A percentile compares a stretch with the other conserved stretches of the same genome.
These are phyloP conservation scores for Pyrrhoderma lamaoense DNA, from an alignment of 1,284 basidiomycete genomes.

Conservation along the genomic window DNA sequence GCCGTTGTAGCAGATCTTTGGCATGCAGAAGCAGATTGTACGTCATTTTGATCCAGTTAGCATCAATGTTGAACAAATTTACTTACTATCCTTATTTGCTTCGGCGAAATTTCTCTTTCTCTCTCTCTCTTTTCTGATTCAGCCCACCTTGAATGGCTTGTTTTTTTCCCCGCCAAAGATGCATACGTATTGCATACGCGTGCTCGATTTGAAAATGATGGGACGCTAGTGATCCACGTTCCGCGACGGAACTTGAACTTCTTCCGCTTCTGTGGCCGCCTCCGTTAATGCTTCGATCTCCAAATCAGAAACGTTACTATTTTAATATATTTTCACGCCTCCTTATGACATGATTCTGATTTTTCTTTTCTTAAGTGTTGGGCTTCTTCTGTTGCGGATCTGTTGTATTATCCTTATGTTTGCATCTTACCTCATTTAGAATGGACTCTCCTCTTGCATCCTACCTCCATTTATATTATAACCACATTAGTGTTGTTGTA, in stretches of 20 bases:
- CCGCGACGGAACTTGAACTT: conserved; percentile 10
- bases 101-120: background rate
- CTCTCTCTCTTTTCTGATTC: conserved; percentile 1
- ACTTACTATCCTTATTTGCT: background rate
- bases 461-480: no score
- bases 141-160: conserved; percentile 26
- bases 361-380: no score
- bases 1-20: conserved; percentile 27
- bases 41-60: conserved; percentile 12
- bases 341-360: no score
- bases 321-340: no score
- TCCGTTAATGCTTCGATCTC: conserved; percentile 1
- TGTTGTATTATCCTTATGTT: no score
- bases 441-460: no score
- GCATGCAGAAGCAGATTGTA: conserved; percentile 26
- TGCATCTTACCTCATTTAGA: no score
- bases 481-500: no score
- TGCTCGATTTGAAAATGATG: conserved; percentile 22
- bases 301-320: background rate
- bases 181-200: conserved; percentile 25
- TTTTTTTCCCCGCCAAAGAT: conserved; percentile 25
- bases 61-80: background rate
- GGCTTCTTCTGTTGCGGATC: no score
- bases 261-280: conserved; percentile 4
- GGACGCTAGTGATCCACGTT: conserved; percentile 23